These are phyloP conservation scores for Mortierella sp. DNA, from an alignment of 371 early-diverging fungal species.

Conservation along the genomic window DNA sequence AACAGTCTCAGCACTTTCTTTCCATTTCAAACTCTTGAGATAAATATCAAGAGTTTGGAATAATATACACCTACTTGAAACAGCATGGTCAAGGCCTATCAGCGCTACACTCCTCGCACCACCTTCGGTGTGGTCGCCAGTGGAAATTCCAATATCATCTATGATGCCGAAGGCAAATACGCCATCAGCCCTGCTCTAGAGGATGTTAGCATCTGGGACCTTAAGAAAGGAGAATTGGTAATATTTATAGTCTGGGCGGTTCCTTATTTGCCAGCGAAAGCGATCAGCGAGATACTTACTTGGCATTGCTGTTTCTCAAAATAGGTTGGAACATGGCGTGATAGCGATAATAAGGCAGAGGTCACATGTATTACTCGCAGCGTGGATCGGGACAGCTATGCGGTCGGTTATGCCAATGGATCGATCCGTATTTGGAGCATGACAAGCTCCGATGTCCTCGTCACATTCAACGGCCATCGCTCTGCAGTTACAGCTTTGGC, in stretches of 20 bases:
- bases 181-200: constrained; percentile 88
- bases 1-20: neutral
- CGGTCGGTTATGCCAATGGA: constrained; percentile 93
- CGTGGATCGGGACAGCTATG: constrained; percentile 75
- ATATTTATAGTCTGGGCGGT: neutral
- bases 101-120: constrained; percentile 84
- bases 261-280: no score
- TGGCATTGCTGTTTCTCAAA: neutral
- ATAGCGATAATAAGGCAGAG: constrained; percentile 82
- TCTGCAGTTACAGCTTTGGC: constrained; percentile 86
- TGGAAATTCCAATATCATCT: constrained; percentile 75
- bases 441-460: constrained; percentile 60
- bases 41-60: constrained; percentile 23
- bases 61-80: constrained; percentile 19
- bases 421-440: constrained; percentile 84
- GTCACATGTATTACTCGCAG: constrained; percentile 82
- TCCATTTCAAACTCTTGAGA: constrained; percentile 21
- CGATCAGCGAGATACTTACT: neutral
- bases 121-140: constrained; percentile 90
- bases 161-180: constrained; percentile 76
- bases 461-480: constrained; percentile 93
- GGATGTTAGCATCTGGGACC: constrained; percentile 87
- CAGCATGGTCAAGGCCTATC: constrained; percentile 82
- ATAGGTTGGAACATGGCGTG: constrained; percentile 79
- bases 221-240: constrained; percentile 85